Evolutionary conservation across 2,329 filamentous ascomycete species (phyloP).

Genomic region (Eutypa lata): DNA sequence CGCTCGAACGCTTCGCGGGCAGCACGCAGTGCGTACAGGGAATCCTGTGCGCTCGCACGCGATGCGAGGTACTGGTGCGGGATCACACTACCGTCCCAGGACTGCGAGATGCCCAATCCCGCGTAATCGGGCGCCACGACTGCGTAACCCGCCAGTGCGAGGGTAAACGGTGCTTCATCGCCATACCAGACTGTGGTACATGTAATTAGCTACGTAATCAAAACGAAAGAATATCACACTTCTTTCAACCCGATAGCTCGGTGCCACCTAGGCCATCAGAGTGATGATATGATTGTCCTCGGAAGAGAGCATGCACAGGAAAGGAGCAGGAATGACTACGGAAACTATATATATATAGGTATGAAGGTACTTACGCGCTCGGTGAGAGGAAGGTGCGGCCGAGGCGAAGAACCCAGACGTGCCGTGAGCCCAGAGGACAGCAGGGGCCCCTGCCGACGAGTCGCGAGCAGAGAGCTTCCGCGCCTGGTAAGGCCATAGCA

Average conservation of each 20-base stretch:
- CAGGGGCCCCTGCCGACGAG: slow-evolving; percentile 14
- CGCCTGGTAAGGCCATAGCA: slow-evolving; percentile 44
- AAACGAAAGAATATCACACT: too few species aligned
- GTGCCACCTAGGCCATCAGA: too few species aligned
- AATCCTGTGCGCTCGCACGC: slow-evolving; percentile 38
- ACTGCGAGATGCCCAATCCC: slow-evolving; percentile 37
- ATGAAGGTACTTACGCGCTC: slow-evolving; percentile 16
- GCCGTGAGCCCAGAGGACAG: slow-evolving; percentile 43
- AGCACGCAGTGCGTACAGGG: slow-evolving; percentile 39
- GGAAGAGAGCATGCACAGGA: too few species aligned
- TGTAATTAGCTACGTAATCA: too few species aligned
- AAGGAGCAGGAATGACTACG: too few species aligned
- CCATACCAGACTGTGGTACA: slow-evolving; percentile 34
- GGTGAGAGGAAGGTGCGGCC: slow-evolving; percentile 37
- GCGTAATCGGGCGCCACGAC: slow-evolving; percentile 44
- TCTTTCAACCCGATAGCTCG: too few species aligned
- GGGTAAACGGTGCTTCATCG: slow-evolving; percentile 33
- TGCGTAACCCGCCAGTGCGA: slow-evolving; percentile 40
- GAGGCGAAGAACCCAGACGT: slow-evolving; percentile 38
- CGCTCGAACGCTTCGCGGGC: slow-evolving; percentile 38
- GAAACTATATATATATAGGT: too few species aligned
- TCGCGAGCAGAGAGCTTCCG: slow-evolving; percentile 1
- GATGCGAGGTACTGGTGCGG: slow-evolving; percentile 37
- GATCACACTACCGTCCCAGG: slow-evolving; percentile 28
- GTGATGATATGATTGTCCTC: too few species aligned